Base-by-base conservation (phyloP, 2,329 filamentous ascomycete species). In the Aspergillus sp. region DNA sequence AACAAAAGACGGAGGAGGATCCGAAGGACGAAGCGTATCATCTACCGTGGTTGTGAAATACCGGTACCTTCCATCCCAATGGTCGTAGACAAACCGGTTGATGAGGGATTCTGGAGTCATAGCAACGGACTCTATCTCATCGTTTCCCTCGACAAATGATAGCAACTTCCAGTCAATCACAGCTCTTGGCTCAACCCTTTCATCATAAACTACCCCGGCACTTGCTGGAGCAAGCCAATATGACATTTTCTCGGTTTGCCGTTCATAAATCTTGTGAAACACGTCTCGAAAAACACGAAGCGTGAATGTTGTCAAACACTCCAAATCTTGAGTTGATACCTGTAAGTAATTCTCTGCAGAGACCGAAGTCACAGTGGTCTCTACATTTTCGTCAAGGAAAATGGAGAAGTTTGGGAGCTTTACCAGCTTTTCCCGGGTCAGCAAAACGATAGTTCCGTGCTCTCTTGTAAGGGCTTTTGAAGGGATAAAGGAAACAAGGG, bases 201-300 rank as follows among this genome's bases (percentile, higher is more conserved):
- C 33, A 33, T 39, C 26, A 11, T 46, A 26, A 49, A 48, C 33
- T 40, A 19, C 19, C 35, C 50, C 28, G 36, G 39, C 27, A 39
- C 40, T 45, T 48, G 75, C 51, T 5, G 93, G 91, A 0, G 82
- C 86, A 10, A 96, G 59, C 71, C 90, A 95, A 64, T 96, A 98
- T 0, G 90, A 85, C 61, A 95, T 77, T 27, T 83, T 81, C 1
- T 74, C 65, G 0, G 73, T 54, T 11, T 81, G 73, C 0, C 78
- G 71, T 39, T 86, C 81, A 56, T 88, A 98, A 3, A 76, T 74
- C 63, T 98, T 98, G 64, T 90, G 91, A 70, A 95, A 97, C 0
- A 96, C 72, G 53, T 97, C 89, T 11, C 79, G 70, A 63, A 94
- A 96, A 0, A 94, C 66, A 5, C 78, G 75, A 33, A 94, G 68